These are phyloP conservation scores for Teratosphaeria pseudoeucalypti DNA, from an alignment of 2,329 filamentous ascomycete genomes.

Conservation along the genomic window DNA sequence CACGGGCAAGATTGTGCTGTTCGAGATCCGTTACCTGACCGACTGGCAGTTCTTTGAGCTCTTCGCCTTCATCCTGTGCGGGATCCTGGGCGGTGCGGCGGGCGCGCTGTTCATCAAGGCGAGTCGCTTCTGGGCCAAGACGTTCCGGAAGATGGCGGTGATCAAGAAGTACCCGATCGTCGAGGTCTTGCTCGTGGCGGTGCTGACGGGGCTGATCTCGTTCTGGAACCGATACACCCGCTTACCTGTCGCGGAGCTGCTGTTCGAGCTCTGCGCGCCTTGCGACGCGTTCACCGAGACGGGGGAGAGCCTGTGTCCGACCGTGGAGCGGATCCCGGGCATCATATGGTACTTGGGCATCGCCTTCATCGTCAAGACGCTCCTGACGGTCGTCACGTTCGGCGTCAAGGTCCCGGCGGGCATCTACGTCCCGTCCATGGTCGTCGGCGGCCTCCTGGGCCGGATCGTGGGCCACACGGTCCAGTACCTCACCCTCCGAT, in stretches of 20 bases:
- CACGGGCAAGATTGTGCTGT: conserved; percentile 91
- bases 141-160: conserved; percentile 67
- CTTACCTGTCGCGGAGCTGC: conserved; percentile 76
- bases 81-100: conserved; percentile 69
- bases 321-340: conserved; percentile 62
- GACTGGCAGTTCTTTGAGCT: conserved; percentile 96
- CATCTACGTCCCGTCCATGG: conserved; percentile 98
- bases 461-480: conserved; percentile 76
- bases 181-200: conserved; percentile 78
- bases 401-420: conserved; percentile 93
- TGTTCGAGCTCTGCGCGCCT: conserved; percentile 83
- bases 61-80: conserved; percentile 71
- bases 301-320: conserved; percentile 70
- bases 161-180: conserved; percentile 79
- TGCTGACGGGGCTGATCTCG: conserved; percentile 72
- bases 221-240: conserved; percentile 93
- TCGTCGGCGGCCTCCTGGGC: conserved; percentile 86
- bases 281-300: conserved; percentile 61
- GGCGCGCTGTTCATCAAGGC: conserved; percentile 97
- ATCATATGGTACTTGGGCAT: conserved; percentile 61
- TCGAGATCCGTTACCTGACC: conserved; percentile 78
- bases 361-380: conserved; percentile 81
- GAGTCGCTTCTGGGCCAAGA: conserved; percentile 77
- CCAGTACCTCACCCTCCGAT: conserved; percentile 68
- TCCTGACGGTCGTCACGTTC: conserved; percentile 83